Evolutionary conservation across 176 grass and related monocot genomes (phyloP).

Genomic region (Ensete ventricosum): DNA sequence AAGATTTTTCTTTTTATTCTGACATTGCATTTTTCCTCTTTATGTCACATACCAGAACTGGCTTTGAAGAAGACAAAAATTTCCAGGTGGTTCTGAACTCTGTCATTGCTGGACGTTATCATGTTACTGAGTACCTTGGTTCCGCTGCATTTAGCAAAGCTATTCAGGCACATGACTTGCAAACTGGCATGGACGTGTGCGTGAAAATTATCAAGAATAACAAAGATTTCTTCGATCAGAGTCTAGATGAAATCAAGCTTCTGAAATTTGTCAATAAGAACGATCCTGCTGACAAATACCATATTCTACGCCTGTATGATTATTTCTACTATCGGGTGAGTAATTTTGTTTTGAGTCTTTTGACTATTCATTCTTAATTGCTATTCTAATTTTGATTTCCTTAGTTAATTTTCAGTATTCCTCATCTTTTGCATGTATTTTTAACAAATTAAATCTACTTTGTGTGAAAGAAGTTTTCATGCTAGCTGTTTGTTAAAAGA

Average conservation of each 20-base stretch:
- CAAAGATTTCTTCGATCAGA: conserved; percentile 99
- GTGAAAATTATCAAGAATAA: conserved; percentile 99
- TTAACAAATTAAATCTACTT: too few relatives aligned
- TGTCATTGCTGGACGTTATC: conserved; percentile 88
- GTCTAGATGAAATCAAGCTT: conserved; percentile 98
- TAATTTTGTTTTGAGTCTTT: not conserved
- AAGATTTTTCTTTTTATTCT: conserved; percentile 13
- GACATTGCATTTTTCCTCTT: conserved; percentile 7
- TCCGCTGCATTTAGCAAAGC: conserved; percentile 99
- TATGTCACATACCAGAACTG: conserved; percentile 55
- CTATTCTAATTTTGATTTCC: not conserved
- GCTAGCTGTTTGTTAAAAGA: too few relatives aligned
- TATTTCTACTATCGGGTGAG: conserved; percentile 93
- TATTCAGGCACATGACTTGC: conserved; percentile 96
- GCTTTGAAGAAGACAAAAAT: conserved; percentile 99
- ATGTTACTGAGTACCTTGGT: conserved; percentile 91
- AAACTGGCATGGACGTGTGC: conserved; percentile 97
- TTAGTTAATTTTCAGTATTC: not conserved
- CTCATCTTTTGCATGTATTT: not conserved
- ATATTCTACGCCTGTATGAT: conserved; percentile 90
- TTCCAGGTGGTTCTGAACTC: conserved; percentile 97
- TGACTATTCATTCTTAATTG: not conserved
- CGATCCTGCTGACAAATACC: conserved; percentile 86
- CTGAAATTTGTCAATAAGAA: conserved; percentile 98
- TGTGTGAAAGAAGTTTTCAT: too few relatives aligned